A percentile compares a stretch with the other conserved stretches of the same genome.
Conservation (phyloP, 805 yeast genomes). For the Martiniozyma abietophila region DNA sequence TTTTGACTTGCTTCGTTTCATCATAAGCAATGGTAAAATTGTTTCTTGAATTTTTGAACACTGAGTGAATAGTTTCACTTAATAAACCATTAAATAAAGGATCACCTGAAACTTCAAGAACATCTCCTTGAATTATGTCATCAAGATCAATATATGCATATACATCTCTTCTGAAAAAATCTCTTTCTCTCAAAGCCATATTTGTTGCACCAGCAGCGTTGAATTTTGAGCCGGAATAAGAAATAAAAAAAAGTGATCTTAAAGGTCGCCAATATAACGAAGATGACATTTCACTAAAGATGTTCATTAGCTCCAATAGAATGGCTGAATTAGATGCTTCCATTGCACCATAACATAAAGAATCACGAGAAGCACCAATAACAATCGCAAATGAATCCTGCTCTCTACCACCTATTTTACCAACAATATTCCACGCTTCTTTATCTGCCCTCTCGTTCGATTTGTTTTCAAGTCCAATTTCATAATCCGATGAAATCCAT, state of each 20-base stretch:
- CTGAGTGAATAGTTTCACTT: conserved; percentile 29
- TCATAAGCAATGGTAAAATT: conserved; percentile 46
- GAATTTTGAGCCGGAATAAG: conserved; percentile 76
- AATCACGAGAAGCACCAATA: conserved; percentile 77
- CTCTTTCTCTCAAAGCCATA: conserved; percentile 52
- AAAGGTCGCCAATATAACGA: conserved; percentile 74
- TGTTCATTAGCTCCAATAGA: conserved; percentile 59
- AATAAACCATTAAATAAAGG: conserved; percentile 52
- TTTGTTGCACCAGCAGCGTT: conserved; percentile 82
- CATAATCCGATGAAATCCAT: conserved; percentile 30
- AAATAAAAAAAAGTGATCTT: conserved; percentile 70
- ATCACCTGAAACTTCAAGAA: conserved; percentile 41
- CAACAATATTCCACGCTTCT: conserved; percentile 69
- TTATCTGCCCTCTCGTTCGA: conserved; percentile 47
- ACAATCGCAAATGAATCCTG: conserved; percentile 64
- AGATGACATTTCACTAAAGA: conserved; percentile 55
- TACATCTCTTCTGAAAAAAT: conserved; percentile 48
- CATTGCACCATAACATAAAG: conserved; percentile 58
- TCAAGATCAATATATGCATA: conserved; percentile 67
- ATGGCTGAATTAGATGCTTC: conserved; percentile 70
- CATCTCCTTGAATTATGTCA: conserved; percentile 47
- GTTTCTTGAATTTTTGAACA: conserved; percentile 17
- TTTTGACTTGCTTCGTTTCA: not conserved
- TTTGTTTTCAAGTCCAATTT: conserved; percentile 24
- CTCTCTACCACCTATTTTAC: conserved; percentile 71